phyloP scores from a whole-genome alignment of 305 asterid genomes.

The Nicotiana rustica region DNA sequence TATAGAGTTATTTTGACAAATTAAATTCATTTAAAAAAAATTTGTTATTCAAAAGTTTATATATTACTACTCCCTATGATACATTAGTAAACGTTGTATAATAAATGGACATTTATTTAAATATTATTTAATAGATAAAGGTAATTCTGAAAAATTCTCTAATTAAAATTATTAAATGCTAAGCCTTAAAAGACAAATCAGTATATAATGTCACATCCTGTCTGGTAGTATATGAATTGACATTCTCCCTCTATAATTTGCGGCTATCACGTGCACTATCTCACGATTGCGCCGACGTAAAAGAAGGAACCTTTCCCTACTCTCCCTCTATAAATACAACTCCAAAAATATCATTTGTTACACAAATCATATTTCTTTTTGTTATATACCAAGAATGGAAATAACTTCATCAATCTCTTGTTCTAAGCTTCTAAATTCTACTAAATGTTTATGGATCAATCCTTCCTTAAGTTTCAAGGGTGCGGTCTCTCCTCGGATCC shows the following conservation, averaged over 20 bases:
- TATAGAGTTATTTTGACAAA: no score
- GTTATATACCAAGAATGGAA: not conserved
- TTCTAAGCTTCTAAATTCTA: not conserved
- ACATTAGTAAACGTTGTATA: no score
- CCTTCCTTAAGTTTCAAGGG: not conserved
- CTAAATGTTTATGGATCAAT: not conserved
- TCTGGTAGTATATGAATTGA: not conserved
- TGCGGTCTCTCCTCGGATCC: no score
- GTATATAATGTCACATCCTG: not conserved
- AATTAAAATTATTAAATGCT: no score
- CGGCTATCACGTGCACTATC: not conserved
- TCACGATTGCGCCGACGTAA: not conserved
- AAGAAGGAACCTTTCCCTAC: not conserved
- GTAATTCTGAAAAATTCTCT: no score
- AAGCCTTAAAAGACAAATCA: no score
- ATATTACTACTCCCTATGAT: no score
- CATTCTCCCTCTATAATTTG: not conserved
- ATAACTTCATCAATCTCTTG: not conserved
- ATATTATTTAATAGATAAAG: no score
- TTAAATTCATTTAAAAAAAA: no score
- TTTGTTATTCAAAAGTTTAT: no score
- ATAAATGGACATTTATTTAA: no score
- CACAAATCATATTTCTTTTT: not conserved
- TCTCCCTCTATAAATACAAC: not conserved
- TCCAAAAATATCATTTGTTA: not conserved